phyloP scores from a whole-genome alignment of 345 rosid species.

The Citrus mangshanensis region DNA sequence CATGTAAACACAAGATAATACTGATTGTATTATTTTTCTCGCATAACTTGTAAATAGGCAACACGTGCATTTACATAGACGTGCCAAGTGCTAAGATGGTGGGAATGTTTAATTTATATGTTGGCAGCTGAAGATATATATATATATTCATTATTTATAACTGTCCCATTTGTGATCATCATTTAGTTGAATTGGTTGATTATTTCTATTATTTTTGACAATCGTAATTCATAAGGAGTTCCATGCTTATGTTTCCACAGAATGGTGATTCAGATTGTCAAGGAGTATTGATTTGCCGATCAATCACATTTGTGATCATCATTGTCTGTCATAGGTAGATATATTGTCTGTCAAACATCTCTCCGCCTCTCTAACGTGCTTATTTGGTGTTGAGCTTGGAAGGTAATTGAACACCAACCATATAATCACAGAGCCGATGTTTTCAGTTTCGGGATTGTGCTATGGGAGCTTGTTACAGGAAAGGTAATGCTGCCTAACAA shows the following conservation, averaged over 20 bases:
- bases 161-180: no score
- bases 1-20: no score
- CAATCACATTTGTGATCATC: background rate
- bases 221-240: background rate
- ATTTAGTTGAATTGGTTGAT: conserved; percentile 7
- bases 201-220: background rate
- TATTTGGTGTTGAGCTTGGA: conserved; percentile 25
- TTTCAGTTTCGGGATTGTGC: conserved; percentile 59
- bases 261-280: conserved; percentile 8
- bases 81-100: no score
- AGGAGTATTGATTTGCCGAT: background rate
- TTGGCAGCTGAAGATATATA: no score
- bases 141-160: no score
- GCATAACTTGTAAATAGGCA: no score
- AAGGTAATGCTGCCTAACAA: conserved; percentile 34
- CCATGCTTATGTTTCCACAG: background rate
- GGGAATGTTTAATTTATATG: no score
- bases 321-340: conserved; percentile 5
- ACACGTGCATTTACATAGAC: no score
- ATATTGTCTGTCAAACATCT: background rate
- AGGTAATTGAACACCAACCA: conserved; percentile 68
- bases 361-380: conserved; percentile 16
- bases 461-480: conserved; percentile 71
- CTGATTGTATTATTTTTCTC: no score
- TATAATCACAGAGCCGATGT: conserved; percentile 65